Base-by-base conservation (phyloP, 1,284 basidiomycete species). In the Hymenochaete sp. region DNA sequence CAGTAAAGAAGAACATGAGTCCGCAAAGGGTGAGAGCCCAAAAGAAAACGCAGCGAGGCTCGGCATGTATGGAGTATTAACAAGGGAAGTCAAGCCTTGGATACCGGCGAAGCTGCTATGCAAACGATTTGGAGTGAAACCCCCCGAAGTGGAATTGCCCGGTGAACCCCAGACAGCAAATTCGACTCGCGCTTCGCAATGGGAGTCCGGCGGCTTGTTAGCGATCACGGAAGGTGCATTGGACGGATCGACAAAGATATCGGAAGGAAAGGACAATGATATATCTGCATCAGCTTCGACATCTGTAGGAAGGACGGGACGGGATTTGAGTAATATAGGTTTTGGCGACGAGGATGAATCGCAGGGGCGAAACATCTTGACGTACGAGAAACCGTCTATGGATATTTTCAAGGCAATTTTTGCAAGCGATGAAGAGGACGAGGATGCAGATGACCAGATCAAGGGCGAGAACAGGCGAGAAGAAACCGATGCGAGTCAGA, bases 371-470 rank as follows among this genome's bases (percentile, higher is more conserved):
- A 92, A 96, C 58, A 93, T 80, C 8, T 67, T 95, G 52, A 91
- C 84, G 0, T 93, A 93, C 60, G 72, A 85, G 51, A 77, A 88
- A 36, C 95, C 95, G 1, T 68, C 80, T 2, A 87, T 92, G 72
- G 88, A 93, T 57, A 80, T 98, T 31, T 98, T 97, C 72, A 95
- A 95, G 61, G 91, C 90, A 1, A 93, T 93, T 51, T 93, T 93
- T 59, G 89, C 88, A 4, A 89, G 85, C 59, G 90, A 93, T 52
- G 86, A 88, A 41, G 87, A 91, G 56, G 82, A 82, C 38, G 79
- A 77, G 16, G 83, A 79, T 14, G 77, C 77, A 1, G 84, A 85
- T 4, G 59, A 61, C 1, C n/a, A n/a, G n/a, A n/a, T n/a, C n/a
- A n/a, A n/a, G n/a, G n/a, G n/a, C n/a, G n/a, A n/a, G n/a, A n/a